Evolutionary conservation across 192 early-diverging fungal genomes (phyloP), one percentile per base, ranked within the genome.

Genomic region (Martensiomyces pterosporus): DNA sequence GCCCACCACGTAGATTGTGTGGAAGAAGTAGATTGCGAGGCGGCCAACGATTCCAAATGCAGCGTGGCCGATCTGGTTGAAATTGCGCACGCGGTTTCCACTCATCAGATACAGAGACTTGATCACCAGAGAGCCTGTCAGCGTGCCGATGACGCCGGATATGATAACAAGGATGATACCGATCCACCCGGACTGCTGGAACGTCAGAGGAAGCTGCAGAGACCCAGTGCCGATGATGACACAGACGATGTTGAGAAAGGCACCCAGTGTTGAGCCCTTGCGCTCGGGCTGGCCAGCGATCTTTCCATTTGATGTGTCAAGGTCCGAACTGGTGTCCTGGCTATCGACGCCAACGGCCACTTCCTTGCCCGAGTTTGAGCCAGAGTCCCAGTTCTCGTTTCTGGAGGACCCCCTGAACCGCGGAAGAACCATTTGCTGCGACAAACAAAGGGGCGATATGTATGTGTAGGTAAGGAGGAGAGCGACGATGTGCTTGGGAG

Each of bases 221-320:
- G 82, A 77, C 9, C 90, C 90, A 1, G 83, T 83, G 27, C 88
- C 88, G 18, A 84, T 80, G 3, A 89, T 79, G 4, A 85, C 81
- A 45, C 87, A 89, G 7, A 81, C 69, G 9, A 85, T 62, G 45
- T 80, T 81, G 15, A 79, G 65, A 33, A 76, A 81, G 22, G 78
- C 83, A 14, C 71, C 57, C 23, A 77, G 55, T 23, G 65, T 69
- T 24, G 78, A 80, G 4, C 78, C 81, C 25, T 67, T 68, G 33
- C 72, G 60, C 41, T 57, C 25, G 6, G 45, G 17, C 24, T 64
- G 62, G 14, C 57, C 67, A n/a, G 42, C 52, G 14, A 29, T 32
- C 9, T 26, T 39, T 8, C 36, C 25, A 17, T 19, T 37, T 39
- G 27, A 22, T n/a, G 29, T 32, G 29, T 12, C 12, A 12, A 32